phyloP scores from a whole-genome alignment of 306 rosid species.

The Prunus padus region DNA sequence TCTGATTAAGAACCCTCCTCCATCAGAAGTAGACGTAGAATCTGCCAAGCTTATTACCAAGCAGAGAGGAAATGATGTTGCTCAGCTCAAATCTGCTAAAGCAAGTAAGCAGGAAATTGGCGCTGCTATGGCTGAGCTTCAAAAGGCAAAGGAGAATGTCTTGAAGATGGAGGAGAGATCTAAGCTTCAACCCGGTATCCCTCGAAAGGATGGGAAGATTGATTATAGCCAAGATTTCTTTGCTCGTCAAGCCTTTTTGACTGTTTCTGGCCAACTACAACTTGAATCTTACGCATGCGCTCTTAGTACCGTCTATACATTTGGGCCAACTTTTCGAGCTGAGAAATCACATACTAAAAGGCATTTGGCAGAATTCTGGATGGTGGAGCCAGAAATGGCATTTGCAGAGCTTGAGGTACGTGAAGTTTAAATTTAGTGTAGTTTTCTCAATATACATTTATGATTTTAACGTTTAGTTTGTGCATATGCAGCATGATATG shows the following conservation, averaged over 20 bases:
- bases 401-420: conserved; percentile 86
- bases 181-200: conserved; percentile 81
- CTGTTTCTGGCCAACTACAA: conserved; percentile 97
- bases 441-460: neutral
- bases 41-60: conserved; percentile 56
- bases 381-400: conserved; percentile 98
- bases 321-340: conserved; percentile 96
- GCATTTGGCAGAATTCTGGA: conserved; percentile 99
- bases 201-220: conserved; percentile 80
- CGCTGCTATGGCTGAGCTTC: conserved; percentile 66
- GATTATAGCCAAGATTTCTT: conserved; percentile 86
- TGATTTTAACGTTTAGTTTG: too few relatives aligned
- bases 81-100: conserved; percentile 67
- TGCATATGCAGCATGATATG: too few relatives aligned
- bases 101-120: conserved; percentile 59
- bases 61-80: conserved; percentile 72
- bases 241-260: conserved; percentile 94
- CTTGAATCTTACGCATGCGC: conserved; percentile 86
- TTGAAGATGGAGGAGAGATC: conserved; percentile 77
- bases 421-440: conserved; percentile 2
- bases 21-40: conserved; percentile 68
- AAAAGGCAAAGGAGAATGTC: conserved; percentile 61
- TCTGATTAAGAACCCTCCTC: conserved; percentile 73
- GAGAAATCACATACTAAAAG: conserved; percentile 95
- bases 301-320: conserved; percentile 85